Percentiles rank a stretch among this genome's conserved stretches.
Conservation (phyloP, 106 monocot species). For the Dioscorea dumetorum region DNA sequence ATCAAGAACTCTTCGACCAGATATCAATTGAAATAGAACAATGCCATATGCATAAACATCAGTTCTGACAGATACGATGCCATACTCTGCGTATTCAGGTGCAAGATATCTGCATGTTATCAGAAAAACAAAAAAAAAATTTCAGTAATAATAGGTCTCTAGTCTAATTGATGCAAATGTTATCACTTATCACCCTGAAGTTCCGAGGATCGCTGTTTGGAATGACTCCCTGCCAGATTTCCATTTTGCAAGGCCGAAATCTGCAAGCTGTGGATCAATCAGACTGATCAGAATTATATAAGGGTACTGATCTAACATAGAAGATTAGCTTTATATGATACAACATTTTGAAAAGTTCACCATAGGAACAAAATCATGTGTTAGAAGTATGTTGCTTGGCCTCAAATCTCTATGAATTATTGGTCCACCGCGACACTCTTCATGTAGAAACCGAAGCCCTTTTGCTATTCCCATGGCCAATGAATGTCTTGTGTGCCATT, state of each 20-base stretch:
- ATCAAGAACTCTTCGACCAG: slow-evolving; percentile 21
- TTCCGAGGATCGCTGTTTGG: slow-evolving; percentile 27
- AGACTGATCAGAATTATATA: too few relatives aligned
- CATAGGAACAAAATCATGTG: slow-evolving; percentile 48
- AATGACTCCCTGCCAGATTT: slow-evolving; percentile 23
- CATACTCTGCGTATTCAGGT: slow-evolving; percentile 47
- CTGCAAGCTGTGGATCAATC: slow-evolving; percentile 20
- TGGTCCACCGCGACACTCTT: slow-evolving; percentile 55
- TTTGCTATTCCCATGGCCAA: slow-evolving; percentile 41
- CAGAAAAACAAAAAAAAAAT: too few relatives aligned
- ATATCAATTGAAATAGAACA: slow-evolving; percentile 47
- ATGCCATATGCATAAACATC: slow-evolving; percentile 52
- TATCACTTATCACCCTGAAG: slow-evolving; percentile 20
- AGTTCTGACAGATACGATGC: slow-evolving; percentile 41
- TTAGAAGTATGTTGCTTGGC: slow-evolving; percentile 42
- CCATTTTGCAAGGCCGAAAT: slow-evolving; percentile 50
- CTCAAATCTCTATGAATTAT: slow-evolving; percentile 46
- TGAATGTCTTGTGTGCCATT: slow-evolving; percentile 42
- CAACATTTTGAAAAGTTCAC: slow-evolving; percentile 9
- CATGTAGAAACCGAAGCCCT: slow-evolving; percentile 41
- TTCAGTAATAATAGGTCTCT: too few relatives aligned
- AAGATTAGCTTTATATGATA: too few relatives aligned
- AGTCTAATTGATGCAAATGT: too few relatives aligned
- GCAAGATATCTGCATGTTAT: slow-evolving; percentile 25
- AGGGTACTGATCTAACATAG: too few relatives aligned